These are phyloP conservation scores for Cercospora sp. DNA, from an alignment of 2,329 filamentous ascomycete species.

Conservation along the genomic window DNA sequence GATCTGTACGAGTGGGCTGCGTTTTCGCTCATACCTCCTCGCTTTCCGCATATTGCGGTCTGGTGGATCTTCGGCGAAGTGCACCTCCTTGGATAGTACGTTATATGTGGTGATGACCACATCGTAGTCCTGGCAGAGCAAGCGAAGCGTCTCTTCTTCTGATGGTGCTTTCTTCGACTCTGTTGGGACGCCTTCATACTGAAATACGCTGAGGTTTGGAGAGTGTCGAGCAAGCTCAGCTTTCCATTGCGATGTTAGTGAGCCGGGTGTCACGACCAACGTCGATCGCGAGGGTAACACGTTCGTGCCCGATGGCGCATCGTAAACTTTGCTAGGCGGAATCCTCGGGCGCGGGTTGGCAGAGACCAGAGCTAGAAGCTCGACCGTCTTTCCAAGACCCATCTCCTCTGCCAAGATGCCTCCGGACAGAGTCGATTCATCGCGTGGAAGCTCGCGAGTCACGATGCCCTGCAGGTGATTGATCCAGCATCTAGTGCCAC, in stretches of 20 bases:
- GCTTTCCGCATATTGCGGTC: slow-evolving; percentile 64
- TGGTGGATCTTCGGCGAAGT: slow-evolving; percentile 71
- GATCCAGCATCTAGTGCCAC: slow-evolving; percentile 54
- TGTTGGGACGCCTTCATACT: slow-evolving; percentile 56
- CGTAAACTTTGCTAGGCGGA: slow-evolving; percentile 30
- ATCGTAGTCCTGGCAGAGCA: slow-evolving; percentile 53
- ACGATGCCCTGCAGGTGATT: slow-evolving; percentile 66
- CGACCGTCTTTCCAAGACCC: slow-evolving; percentile 79
- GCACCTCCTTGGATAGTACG: slow-evolving; percentile 75
- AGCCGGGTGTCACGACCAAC: slow-evolving; percentile 62
- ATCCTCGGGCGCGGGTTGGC: slow-evolving; percentile 55
- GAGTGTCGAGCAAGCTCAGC: slow-evolving; percentile 60
- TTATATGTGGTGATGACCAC: slow-evolving; percentile 65
- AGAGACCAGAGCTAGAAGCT: slow-evolving; percentile 70
- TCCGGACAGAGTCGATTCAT: slow-evolving; percentile 50
- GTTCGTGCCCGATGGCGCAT: slow-evolving; percentile 46
- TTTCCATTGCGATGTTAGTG: slow-evolving; percentile 65
- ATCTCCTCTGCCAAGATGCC: slow-evolving; percentile 79
- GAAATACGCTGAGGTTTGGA: slow-evolving; percentile 56
- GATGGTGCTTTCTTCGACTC: slow-evolving; percentile 36
- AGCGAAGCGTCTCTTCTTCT: slow-evolving; percentile 46
- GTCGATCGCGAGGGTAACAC: slow-evolving; percentile 58
- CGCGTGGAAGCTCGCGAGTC: slow-evolving; percentile 38
- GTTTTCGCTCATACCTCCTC: slow-evolving; percentile 55
- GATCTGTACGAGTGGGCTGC: slow-evolving; percentile 78